These are phyloP conservation scores for Nigrospora sphaerica DNA, from an alignment of 2,329 filamentous ascomycete genomes.

Conservation along the genomic window DNA sequence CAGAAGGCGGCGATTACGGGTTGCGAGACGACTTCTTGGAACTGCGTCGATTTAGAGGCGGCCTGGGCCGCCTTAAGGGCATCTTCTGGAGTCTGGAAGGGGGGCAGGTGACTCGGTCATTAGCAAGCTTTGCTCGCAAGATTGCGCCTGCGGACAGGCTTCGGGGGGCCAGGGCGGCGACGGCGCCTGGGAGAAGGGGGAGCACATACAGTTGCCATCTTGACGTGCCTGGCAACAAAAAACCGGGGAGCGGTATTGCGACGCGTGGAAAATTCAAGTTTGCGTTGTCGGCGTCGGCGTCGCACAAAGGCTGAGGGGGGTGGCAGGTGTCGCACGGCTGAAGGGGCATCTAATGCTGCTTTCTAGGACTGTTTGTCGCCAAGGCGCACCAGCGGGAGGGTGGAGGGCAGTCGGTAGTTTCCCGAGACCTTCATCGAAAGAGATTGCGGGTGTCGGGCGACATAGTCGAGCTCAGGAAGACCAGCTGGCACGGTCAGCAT, in stretches of 20 bases:
- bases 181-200: conserved; percentile 2
- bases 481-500: no score
- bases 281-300: conserved; percentile 4
- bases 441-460: no score
- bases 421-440: no score
- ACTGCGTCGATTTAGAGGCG: conserved; percentile 19
- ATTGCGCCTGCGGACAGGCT: no score
- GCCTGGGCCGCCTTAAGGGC: conserved; percentile 21
- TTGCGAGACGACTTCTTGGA: conserved; percentile 58
- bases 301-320: conserved; percentile 9
- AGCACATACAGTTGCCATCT: conserved; percentile 30
- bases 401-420: no score
- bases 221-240: conserved; percentile 12
- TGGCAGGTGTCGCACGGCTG: conserved; percentile 9
- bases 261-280: conserved; percentile 2
- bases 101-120: no score
- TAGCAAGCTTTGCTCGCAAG: not conserved
- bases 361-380: not conserved
- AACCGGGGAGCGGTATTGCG: conserved; percentile 3
- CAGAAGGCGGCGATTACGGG: conserved; percentile 88
- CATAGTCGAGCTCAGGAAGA: no score
- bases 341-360: conserved; percentile 9
- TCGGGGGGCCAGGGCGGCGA: not conserved
- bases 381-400: no score
- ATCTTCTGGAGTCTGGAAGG: conserved; percentile 14